Percentiles rank a stretch among this genome's conserved stretches.
These are phyloP conservation scores for Didymella exigua DNA, from an alignment of 2,329 filamentous ascomycete genomes.

Conservation along the genomic window DNA sequence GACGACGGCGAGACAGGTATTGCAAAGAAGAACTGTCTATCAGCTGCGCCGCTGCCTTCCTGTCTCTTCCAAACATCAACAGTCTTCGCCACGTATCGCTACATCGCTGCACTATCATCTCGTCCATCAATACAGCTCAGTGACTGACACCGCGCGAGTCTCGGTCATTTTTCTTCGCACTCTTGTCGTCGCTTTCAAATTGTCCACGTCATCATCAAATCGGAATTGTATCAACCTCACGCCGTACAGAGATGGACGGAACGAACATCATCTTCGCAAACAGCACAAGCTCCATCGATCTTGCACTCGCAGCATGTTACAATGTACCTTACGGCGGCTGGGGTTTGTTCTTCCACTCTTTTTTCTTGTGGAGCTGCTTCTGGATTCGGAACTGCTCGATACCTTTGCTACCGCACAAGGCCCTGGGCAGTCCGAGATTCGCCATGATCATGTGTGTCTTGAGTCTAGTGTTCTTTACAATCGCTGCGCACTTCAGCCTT, in stretches of 20 bases:
- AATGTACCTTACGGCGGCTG: background rate
- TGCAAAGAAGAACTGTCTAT: background rate
- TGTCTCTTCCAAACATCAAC: background rate
- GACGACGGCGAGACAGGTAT: background rate
- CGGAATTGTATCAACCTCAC: background rate
- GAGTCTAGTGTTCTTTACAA: too few species aligned
- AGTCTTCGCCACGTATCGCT: background rate
- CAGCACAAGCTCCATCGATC: background rate
- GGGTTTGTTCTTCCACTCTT: background rate
- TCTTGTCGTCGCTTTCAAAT: too few species aligned
- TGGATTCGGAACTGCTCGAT: too few species aligned
- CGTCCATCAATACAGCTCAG: too few species aligned
- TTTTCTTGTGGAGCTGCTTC: too few species aligned
- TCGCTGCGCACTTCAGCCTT: too few species aligned
- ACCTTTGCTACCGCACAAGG: too few species aligned
- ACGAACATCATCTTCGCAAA: background rate
- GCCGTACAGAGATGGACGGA: background rate
- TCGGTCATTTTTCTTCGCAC: too few species aligned
- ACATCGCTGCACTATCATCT: background rate
- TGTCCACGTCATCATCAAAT: background rate
- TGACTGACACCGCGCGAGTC: too few species aligned
- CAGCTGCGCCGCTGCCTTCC: background rate
- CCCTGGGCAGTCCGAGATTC: too few species aligned
- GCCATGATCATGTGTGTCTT: too few species aligned
- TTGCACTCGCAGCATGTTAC: background rate